These are phyloP conservation scores for Crithidia mellificae DNA, from an alignment of 208 protist species.

Conservation along the genomic window DNA sequence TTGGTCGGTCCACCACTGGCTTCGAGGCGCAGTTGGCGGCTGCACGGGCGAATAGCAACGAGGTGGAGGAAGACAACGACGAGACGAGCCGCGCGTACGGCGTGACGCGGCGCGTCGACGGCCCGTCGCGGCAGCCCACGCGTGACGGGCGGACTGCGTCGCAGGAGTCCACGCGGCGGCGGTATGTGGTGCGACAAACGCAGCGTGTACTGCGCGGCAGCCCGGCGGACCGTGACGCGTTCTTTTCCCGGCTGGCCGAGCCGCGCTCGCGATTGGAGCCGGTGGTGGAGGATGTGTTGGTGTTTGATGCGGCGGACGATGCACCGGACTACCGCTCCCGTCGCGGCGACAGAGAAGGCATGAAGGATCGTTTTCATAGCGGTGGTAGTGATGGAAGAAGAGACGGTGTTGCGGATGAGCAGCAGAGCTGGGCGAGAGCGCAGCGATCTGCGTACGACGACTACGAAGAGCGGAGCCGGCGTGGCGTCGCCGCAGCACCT, in stretches of 20 bases:
- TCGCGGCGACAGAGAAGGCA: too few species aligned
- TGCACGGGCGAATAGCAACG: constrained; percentile 19
- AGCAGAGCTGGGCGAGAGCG: too few species aligned
- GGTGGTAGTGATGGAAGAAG: too few species aligned
- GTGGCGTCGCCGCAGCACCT: neutral
- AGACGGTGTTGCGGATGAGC: too few species aligned
- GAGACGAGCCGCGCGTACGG: constrained; percentile 5
- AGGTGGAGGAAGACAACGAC: constrained; percentile 11
- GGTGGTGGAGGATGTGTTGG: constrained; percentile 27
- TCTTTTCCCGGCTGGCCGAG: constrained; percentile 46
- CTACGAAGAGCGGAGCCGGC: neutral
- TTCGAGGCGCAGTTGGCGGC: constrained; percentile 31
- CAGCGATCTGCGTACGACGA: neutral
- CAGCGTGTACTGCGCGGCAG: constrained; percentile 23
- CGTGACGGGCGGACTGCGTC: too few species aligned
- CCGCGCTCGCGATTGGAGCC: constrained; percentile 33
- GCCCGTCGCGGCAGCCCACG: too few species aligned
- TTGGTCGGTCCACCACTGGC: constrained; percentile 15
- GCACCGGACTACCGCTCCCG: too few species aligned
- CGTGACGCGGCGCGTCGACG: neutral
- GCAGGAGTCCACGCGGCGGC: constrained; percentile 13
- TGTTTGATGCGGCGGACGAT: constrained; percentile 11
- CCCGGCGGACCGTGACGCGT: constrained; percentile 32
- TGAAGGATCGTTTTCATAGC: too few species aligned
- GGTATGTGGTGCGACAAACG: constrained; percentile 23